Percentiles rank a stretch among this genome's conserved stretches.
These are phyloP conservation scores for Suhomyces maxii DNA, from an alignment of 1,139 yeast species.

Conservation along the genomic window DNA sequence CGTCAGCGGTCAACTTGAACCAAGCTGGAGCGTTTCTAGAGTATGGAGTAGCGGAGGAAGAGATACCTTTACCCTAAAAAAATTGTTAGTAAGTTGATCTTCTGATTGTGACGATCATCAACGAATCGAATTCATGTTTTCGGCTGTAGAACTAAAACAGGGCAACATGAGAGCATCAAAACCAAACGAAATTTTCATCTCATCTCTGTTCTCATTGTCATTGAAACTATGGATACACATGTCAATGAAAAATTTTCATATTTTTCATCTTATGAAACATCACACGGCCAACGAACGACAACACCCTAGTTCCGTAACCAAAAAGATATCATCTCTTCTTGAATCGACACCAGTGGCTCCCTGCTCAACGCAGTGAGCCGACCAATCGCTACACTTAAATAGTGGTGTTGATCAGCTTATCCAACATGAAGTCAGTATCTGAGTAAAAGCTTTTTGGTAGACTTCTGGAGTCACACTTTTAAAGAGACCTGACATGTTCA, in stretches of 20 bases:
- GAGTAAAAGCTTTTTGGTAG: conserved; percentile 29
- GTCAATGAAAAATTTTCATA: no score
- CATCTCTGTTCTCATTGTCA: no score
- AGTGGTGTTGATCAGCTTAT: conserved; percentile 26
- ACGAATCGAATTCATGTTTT: no score
- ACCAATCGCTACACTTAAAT: conserved; percentile 14
- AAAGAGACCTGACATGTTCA: conserved; percentile 29
- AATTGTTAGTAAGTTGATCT: conserved; percentile 10
- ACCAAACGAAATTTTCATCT: no score
- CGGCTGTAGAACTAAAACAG: no score
- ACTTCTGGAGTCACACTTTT: conserved; percentile 28
- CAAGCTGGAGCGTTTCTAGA: conserved; percentile 99
- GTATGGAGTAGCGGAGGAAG: conserved; percentile 99
- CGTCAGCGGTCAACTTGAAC: conserved; percentile 97
- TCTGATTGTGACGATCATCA: no score
- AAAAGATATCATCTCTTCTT: no score
- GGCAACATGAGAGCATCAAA: no score
- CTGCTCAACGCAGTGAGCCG: not conserved
- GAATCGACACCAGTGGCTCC: not conserved
- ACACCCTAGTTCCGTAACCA: no score
- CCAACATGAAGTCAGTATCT: conserved; percentile 25
- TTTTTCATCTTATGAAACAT: no score
- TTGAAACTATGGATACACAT: no score
- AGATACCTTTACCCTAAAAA: conserved; percentile 94
- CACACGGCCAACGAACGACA: no score